phyloP scores from a whole-genome alignment of 23 red algal genomes.

The Rhodosorus marinus region DNA sequence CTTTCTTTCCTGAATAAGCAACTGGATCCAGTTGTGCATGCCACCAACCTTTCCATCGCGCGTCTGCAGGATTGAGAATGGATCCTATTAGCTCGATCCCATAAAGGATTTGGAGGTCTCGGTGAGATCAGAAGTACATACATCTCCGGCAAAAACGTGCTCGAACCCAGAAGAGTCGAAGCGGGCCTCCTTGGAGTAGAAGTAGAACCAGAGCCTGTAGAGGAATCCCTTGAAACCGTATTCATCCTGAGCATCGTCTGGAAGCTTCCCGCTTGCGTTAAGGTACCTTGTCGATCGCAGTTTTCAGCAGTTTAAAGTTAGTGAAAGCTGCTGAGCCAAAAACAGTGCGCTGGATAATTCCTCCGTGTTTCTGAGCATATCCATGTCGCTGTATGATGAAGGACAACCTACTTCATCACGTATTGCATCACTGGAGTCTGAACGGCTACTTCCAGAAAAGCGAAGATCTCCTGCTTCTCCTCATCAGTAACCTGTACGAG shows the following conservation, averaged over 20 bases:
- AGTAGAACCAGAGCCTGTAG: slow-evolving; percentile 23
- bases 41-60: slow-evolving; percentile 29
- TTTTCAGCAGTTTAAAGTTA: no score
- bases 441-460: slow-evolving; percentile 17
- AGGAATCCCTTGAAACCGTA: slow-evolving; percentile 10
- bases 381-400: not conserved
- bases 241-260: not conserved
- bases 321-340: no score
- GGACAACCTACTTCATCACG: slow-evolving; percentile 1
- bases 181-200: slow-evolving; percentile 3
- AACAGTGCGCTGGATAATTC: no score
- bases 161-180: slow-evolving; percentile 27
- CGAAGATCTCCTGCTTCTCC: slow-evolving; percentile 15
- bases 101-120: no score
- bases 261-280: no score
- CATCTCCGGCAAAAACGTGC: slow-evolving; percentile 52
- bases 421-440: slow-evolving; percentile 12
- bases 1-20: slow-evolving; percentile 24
- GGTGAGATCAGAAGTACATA: no score
- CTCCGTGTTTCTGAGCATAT: not conserved
- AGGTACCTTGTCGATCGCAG: no score
- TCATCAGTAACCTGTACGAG: no score
- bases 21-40: slow-evolving; percentile 44
- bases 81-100: no score
- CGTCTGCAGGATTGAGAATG: no score